A percentile compares a stretch with the other conserved stretches of the same genome.
Conservation (phyloP, 208 protist genomes). For the Leishmania aethiopica region DNA sequence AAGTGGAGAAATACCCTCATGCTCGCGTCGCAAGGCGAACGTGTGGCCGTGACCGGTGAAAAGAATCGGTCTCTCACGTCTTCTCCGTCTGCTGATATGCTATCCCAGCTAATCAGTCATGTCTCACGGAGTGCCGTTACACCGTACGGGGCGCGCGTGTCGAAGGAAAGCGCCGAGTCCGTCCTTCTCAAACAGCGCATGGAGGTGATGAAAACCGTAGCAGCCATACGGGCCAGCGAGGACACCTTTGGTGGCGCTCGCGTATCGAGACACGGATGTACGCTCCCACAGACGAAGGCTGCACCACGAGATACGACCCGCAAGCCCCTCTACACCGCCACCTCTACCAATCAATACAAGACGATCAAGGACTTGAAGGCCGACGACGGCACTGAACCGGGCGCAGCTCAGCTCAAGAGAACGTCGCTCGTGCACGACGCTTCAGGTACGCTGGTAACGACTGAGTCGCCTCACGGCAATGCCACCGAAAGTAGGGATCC, state of each 20-base stretch:
- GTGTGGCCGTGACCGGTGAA: not conserved
- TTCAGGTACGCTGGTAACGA: not conserved
- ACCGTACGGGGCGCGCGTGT: constrained; percentile 4
- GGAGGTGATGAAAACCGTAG: constrained; percentile 27
- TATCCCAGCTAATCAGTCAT: constrained; percentile 7
- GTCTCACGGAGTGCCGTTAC: constrained; percentile 9
- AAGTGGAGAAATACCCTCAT: not conserved
- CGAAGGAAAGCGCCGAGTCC: constrained; percentile 13
- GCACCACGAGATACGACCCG: not conserved
- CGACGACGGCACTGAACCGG: not conserved
- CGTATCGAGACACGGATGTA: not conserved
- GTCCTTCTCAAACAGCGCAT: constrained; percentile 13
- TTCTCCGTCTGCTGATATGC: not conserved
- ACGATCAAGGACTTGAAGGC: constrained; percentile 15
- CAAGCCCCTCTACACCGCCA: constrained; percentile 16
- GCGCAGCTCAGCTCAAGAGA: not conserved
- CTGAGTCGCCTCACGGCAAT: not conserved
- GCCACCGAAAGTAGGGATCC: constrained; percentile 21
- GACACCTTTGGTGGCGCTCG: constrained; percentile 8
- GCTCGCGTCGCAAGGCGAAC: not conserved
- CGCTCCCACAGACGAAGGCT: not conserved
- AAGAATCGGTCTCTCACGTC: not conserved
- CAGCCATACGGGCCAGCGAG: constrained; percentile 22
- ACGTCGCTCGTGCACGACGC: not conserved
- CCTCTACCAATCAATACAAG: constrained; percentile 10